These are phyloP conservation scores for Apiotrichum akiyoshidainum DNA, from an alignment of 1,284 basidiomycete species.

Conservation along the genomic window DNA sequence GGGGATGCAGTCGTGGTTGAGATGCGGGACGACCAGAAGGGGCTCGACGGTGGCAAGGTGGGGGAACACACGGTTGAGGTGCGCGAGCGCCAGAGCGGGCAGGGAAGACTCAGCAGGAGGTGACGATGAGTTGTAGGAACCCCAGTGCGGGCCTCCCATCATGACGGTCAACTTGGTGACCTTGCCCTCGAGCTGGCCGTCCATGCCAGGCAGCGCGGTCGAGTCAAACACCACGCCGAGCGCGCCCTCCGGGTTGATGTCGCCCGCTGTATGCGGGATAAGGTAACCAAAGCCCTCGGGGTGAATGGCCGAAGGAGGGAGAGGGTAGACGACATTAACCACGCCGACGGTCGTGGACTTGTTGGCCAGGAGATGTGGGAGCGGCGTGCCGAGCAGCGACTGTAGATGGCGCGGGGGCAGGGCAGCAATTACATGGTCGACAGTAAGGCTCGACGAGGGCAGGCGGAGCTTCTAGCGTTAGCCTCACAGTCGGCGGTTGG, in stretches of 20 bases:
- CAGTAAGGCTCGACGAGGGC: not conserved
- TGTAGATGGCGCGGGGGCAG: conserved; percentile 28
- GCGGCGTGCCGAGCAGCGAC: conserved; percentile 46
- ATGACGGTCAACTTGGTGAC: conserved; percentile 78
- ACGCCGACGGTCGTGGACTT: conserved; percentile 63
- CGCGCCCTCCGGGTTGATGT: conserved; percentile 53
- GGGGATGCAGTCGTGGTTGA: conserved; percentile 76
- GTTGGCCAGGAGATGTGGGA: conserved; percentile 53
- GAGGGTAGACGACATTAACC: conserved; percentile 59
- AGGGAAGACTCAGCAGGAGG: conserved; percentile 22
- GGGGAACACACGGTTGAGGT: conserved; percentile 57
- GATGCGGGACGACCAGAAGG: conserved; percentile 57
- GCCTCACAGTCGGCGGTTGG: conserved; percentile 47
- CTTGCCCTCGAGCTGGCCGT: conserved; percentile 37
- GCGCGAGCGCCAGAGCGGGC: conserved; percentile 48
- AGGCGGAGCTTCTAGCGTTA: conserved; percentile 33
- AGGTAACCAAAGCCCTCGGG: conserved; percentile 92
- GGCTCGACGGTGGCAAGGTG: conserved; percentile 40
- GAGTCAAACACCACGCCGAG: conserved; percentile 84
- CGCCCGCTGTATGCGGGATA: conserved; percentile 63
- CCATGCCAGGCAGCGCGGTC: conserved; percentile 59
- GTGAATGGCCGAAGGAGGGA: conserved; percentile 57
- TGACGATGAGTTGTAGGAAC: conserved; percentile 38
- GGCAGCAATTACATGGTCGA: conserved; percentile 32
- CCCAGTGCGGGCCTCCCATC: conserved; percentile 76